Percentiles rank a stretch among this genome's conserved stretches.
phyloP scores from a whole-genome alignment of 1,139 yeast species.

The Entelexis paramagnoliae region DNA sequence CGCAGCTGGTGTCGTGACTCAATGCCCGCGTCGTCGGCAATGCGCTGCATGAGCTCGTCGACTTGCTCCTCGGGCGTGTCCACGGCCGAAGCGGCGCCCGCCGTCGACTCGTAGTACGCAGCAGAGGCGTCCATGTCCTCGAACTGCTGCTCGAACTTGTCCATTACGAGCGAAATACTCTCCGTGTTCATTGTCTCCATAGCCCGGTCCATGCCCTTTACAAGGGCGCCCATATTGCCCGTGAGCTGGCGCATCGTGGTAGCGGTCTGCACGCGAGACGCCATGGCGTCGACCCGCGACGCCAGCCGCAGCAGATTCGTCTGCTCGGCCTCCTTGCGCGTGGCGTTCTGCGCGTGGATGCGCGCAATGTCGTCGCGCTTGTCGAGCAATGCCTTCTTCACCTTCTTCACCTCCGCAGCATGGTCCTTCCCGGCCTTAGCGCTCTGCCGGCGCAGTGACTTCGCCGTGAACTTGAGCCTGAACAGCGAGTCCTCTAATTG shows the following conservation, averaged over 20 bases:
- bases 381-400: conserved; percentile 76
- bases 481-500: conserved; percentile 40
- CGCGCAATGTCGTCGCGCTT: conserved; percentile 91
- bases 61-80: conserved; percentile 94
- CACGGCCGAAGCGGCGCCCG: conserved; percentile 78
- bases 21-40: conserved; percentile 96
- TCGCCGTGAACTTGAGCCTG: conserved; percentile 72
- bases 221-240: conserved; percentile 86
- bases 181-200: conserved; percentile 93
- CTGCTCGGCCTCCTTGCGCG: conserved; percentile 80
- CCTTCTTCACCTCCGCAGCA: conserved; percentile 72
- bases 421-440: conserved; percentile 86
- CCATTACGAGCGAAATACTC: conserved; percentile 84
- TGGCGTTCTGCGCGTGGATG: conserved; percentile 91
- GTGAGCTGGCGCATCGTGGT: conserved; percentile 94
- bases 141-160: conserved; percentile 89
- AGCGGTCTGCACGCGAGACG: conserved; percentile 92
- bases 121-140: conserved; percentile 94
- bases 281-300: conserved; percentile 90
- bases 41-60: conserved; percentile 79
- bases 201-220: conserved; percentile 93
- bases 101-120: conserved; percentile 83
- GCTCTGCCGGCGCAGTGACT: conserved; percentile 84
- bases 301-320: conserved; percentile 72
- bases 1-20: conserved; percentile 79